Base-by-base conservation (phyloP, 768 basidiomycete genomes). In the Rhodocollybia butyracea region DNA sequence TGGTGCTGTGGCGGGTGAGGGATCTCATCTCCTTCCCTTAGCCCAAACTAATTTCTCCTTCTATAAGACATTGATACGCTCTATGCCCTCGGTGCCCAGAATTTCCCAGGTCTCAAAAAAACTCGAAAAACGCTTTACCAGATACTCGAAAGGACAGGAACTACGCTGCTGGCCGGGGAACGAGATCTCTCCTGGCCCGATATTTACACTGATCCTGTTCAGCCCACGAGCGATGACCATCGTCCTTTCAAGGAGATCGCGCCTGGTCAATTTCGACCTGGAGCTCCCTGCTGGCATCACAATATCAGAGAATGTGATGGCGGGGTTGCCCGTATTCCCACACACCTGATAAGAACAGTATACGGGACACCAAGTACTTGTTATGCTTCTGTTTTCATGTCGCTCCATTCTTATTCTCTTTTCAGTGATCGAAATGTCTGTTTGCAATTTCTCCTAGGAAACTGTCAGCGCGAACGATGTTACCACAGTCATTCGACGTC, bases 331-430 rank as follows among this genome's bases (percentile, higher is more conserved):
- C 7, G 8, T 30, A 13, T 29, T 46, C 46, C n/a, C 47, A 48
- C 22, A 30, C 47, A 29, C 47, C 47, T 22, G 30, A 48, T 8
- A n/a, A 8, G 5, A 48, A 48, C 31, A 48, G 47, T 13, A 48
- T 48, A 32, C 47, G 47, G 19, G 47, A 48, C 29, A 46, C 46
- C 46, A 15, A 46, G 46, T 46, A 27, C 46, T 26, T 46, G 3
- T 13, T n/a, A 45, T 45, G 1, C 26, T 0, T 3, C 12, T 13
- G 11, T 8, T 4, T 29, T 19, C 17, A 4, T 34, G 10, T 36
- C 19, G 7, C 30, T 19, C 12, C 24, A 4, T 36, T 24, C 21
- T 15, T 2, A 26, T 31, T n/a, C 30, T 34, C 46, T 29, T 5
- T 40, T 13, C 17, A 48, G 47, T 2, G 47, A 22, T 5, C 47